phyloP scores from a whole-genome alignment of 1,139 yeast species.

The Pichia sp. region DNA sequence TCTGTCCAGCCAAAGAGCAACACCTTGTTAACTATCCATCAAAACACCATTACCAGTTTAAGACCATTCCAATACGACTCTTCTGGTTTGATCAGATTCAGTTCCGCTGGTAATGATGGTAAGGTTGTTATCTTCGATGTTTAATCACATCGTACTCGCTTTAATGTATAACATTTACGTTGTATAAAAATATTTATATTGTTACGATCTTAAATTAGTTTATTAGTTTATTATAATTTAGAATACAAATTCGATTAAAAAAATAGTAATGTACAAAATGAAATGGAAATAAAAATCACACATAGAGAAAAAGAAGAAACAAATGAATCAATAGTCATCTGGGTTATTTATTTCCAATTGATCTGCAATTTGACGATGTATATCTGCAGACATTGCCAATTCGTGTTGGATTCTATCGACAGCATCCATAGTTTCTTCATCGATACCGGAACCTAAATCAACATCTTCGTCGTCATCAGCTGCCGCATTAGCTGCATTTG shows the following conservation, averaged over 20 bases:
- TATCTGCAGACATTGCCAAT: constrained; percentile 12
- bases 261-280: not conserved
- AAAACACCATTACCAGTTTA: constrained; percentile 80
- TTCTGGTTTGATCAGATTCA: constrained; percentile 47
- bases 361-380: constrained; percentile 18
- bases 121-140: constrained; percentile 68
- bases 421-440: constrained; percentile 15
- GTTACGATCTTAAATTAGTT: no score
- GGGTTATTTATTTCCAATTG: constrained; percentile 14
- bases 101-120: constrained; percentile 86
- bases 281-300: not conserved
- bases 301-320: not conserved
- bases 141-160: constrained; percentile 18
- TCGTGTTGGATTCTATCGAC: constrained; percentile 17
- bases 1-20: constrained; percentile 52
- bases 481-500: not conserved
- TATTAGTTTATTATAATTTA: no score
- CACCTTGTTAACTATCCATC: constrained; percentile 77
- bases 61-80: constrained; percentile 44
- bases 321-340: constrained; percentile 3
- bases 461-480: constrained; percentile 12
- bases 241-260: not conserved
- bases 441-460: constrained; percentile 12
- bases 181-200: no score
- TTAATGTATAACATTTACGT: no score